Evolutionary conservation across 139 green algal species (phyloP), one percentile per base, ranked within the genome.

Genomic region (Spirogloea muscicola): DNA sequence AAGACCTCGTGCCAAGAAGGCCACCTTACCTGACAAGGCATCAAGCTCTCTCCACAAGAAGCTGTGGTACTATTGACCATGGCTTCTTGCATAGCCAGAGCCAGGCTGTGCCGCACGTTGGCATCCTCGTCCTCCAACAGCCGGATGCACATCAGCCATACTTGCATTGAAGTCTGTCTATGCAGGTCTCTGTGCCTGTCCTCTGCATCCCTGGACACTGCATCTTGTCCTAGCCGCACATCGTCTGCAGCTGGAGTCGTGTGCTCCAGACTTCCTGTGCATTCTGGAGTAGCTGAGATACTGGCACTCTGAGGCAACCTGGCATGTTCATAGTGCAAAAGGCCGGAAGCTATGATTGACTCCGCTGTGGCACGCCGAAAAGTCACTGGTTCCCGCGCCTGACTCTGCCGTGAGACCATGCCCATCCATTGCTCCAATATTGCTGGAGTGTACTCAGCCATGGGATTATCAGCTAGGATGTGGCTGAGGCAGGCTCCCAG

Each of bases 51-150:
- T n/a, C n/a, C n/a, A n/a, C n/a, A n/a, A n/a, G n/a, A n/a, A n/a
- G n/a, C n/a, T n/a, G n/a, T n/a, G n/a, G n/a, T n/a, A n/a, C n/a
- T n/a, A n/a, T n/a, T n/a, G n/a, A n/a, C n/a, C n/a, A n/a, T n/a
- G n/a, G n/a, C n/a, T n/a, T n/a, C 49, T 43, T 49, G 68, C 25
- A 76, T 68, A 16, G 49, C 16, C 29, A 38, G 18, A 7, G 72
- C 72, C 7, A 80, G n/a, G 16, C 16, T 57, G 27, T 77, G 27
- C 31, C 72, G 31, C 16, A 80, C 38, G 10, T 79, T 76, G 3
- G 76, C 73, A 18, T 94, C 90, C 37, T 95, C 90, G 61, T 95
- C 90, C 68, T 95, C 86, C 58, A 91, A 66, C 16, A 94, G 76
- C 34, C 39, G 16, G 33, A 92, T 41, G 21, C 63, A 76, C 2